A percentile compares a stretch with the other conserved stretches of the same genome.
Conservation (phyloP, 176 grass and related monocot species). For the Avena eriantha region DNA sequence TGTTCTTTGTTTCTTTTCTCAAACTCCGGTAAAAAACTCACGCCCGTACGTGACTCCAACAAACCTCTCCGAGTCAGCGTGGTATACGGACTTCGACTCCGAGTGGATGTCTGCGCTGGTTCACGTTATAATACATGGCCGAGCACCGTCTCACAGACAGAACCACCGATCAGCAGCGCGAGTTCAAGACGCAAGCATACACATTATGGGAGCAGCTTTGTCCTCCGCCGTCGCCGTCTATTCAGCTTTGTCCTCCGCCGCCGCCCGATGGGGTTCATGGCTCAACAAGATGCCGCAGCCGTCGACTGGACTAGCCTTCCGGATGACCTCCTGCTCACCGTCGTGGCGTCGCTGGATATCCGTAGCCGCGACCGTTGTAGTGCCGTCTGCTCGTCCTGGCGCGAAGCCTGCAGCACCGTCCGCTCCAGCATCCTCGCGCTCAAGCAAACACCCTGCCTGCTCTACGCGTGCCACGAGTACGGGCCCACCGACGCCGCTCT, state of each 20-base stretch:
- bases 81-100: too few species aligned
- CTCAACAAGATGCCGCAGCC: background rate
- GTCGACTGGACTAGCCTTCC: background rate
- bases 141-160: too few species aligned
- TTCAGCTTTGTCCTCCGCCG: background rate
- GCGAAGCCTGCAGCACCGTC: background rate
- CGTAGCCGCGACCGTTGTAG: background rate
- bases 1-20: too few species aligned
- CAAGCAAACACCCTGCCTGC: background rate
- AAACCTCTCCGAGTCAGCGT: too few species aligned
- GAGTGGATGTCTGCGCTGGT: too few species aligned
- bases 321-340: background rate
- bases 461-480: background rate
- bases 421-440: background rate
- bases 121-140: too few species aligned
- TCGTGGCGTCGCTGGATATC: background rate
- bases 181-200: too few species aligned
- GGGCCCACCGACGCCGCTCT: background rate
- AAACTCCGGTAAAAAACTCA: too few species aligned
- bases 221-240: too few species aligned
- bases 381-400: constrained; percentile 6
- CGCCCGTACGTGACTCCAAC: too few species aligned
- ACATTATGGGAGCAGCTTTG: too few species aligned
- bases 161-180: too few species aligned
- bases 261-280: background rate